phyloP scores from a whole-genome alignment of 2,329 filamentous ascomycete genomes.

The Fusarium metavorans region DNA sequence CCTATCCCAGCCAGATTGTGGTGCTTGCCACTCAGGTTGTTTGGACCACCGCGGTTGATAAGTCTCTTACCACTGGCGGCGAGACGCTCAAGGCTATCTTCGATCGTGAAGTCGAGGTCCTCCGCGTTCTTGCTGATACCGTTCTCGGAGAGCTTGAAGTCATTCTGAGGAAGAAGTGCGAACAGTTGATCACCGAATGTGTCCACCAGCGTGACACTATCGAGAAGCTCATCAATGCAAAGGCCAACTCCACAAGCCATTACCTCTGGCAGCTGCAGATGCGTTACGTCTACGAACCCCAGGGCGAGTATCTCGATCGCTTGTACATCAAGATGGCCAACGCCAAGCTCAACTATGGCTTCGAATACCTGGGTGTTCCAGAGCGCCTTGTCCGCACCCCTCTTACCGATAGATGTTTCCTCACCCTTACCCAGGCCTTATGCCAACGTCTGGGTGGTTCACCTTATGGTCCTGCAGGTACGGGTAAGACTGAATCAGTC shows the following conservation, averaged over 20 bases:
- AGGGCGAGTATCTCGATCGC: constrained; percentile 84
- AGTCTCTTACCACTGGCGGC: constrained; percentile 79
- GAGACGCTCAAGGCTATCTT: constrained; percentile 77
- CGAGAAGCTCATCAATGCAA: constrained; percentile 82
- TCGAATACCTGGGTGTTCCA: constrained; percentile 96
- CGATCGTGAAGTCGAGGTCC: constrained; percentile 84
- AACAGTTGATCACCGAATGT: constrained; percentile 98
- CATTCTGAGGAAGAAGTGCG: constrained; percentile 93
- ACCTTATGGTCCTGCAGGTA: constrained; percentile 96
- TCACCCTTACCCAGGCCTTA: constrained; percentile 95
- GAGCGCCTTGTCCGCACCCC: constrained; percentile 97
- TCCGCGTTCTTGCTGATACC: constrained; percentile 86
- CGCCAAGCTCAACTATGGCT: constrained; percentile 93
- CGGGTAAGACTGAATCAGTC: constrained; percentile 98
- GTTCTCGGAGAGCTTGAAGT: constrained; percentile 91
- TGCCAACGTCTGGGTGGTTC: constrained; percentile 96
- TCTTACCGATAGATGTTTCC: constrained; percentile 97
- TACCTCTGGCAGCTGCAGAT: constrained; percentile 96
- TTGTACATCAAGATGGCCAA: constrained; percentile 97
- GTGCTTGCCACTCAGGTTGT: constrained; percentile 93
- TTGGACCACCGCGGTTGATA: constrained; percentile 91
- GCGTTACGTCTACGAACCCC: constrained; percentile 89
- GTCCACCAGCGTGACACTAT: constrained; percentile 97
- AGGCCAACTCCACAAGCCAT: constrained; percentile 81
- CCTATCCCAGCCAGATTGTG: constrained; percentile 93